A percentile compares a stretch with the other conserved stretches of the same genome.
Evolutionary conservation across 176 grass and related monocot species (phyloP).

Genomic region (Eragrostis curvula): DNA sequence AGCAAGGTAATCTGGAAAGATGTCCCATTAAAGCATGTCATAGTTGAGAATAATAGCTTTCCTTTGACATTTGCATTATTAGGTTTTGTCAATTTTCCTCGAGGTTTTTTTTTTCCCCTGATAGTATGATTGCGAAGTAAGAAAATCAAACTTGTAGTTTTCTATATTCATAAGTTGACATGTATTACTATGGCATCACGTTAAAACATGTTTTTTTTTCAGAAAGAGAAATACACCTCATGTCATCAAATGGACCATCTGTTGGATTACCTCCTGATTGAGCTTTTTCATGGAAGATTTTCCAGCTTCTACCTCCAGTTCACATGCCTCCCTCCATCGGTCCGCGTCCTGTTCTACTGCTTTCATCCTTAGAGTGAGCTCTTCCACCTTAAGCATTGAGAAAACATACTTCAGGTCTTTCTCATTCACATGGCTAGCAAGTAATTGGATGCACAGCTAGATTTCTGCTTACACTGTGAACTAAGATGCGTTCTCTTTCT

Average conservation of each 20-base stretch:
- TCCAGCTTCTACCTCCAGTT: conserved; percentile 86
- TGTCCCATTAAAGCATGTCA: conserved; percentile 28
- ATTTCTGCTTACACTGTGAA: conserved; percentile 54
- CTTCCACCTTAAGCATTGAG: conserved; percentile 50
- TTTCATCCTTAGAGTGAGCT: conserved; percentile 47
- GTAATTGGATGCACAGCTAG: conserved; percentile 13
- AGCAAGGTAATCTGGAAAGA: conserved; percentile 57
- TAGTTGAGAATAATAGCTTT: background rate
- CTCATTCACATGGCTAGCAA: conserved; percentile 4
- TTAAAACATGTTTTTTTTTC: conserved; percentile 27
- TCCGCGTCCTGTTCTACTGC: conserved; percentile 57
- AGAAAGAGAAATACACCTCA: conserved; percentile 1
- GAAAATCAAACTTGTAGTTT: conserved; percentile 6
- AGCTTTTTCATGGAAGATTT: conserved; percentile 62
- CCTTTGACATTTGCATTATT: background rate
- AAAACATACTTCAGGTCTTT: conserved; percentile 31
- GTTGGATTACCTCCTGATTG: conserved; percentile 62
- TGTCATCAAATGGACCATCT: conserved; percentile 1
- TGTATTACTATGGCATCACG: conserved; percentile 36
- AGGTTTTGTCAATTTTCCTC: background rate
- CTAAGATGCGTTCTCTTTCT: conserved; percentile 57
- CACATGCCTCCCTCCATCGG: conserved; percentile 79
- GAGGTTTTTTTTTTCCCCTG: background rate
- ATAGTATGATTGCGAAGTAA: background rate
- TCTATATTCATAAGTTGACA: background rate